phyloP scores from a whole-genome alignment of 768 basidiomycete genomes.

The Tulasnella sp. region DNA sequence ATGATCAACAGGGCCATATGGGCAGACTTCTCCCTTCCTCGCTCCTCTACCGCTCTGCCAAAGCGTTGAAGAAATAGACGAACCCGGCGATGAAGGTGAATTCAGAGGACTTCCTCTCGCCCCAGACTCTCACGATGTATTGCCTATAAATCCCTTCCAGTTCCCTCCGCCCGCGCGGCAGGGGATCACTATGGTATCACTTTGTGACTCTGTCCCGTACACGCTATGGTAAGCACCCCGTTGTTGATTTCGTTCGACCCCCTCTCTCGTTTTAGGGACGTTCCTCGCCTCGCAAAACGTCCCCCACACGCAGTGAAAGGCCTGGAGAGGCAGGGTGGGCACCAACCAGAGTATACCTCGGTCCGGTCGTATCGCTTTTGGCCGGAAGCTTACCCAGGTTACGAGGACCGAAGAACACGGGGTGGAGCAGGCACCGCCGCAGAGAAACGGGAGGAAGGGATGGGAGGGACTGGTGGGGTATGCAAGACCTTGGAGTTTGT shows the following conservation, averaged over 20 bases:
- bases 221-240: constrained; percentile 60
- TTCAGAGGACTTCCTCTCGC: constrained; percentile 18
- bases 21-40: too few species aligned
- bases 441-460: constrained; percentile 31
- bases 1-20: too few species aligned
- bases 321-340: neutral
- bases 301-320: constrained; percentile 40
- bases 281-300: constrained; percentile 67
- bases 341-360: constrained; percentile 62
- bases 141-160: constrained; percentile 14
- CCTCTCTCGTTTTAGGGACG: constrained; percentile 49
- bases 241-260: neutral
- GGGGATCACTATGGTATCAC: constrained; percentile 79
- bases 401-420: constrained; percentile 92
- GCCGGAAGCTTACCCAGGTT: constrained; percentile 68
- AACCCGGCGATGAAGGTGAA: constrained; percentile 30
- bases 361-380: constrained; percentile 79
- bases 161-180: constrained; percentile 36
- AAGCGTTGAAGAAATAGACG: too few species aligned
- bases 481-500: constrained; percentile 29
- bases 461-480: constrained; percentile 4
- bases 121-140: constrained; percentile 1
- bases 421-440: constrained; percentile 63
- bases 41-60: too few species aligned
- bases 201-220: constrained; percentile 83